Evolutionary conservation across 140 eudicot genomes (phyloP), one percentile per base, ranked within the genome.

Genomic region (Erigeron philadelphicus): DNA sequence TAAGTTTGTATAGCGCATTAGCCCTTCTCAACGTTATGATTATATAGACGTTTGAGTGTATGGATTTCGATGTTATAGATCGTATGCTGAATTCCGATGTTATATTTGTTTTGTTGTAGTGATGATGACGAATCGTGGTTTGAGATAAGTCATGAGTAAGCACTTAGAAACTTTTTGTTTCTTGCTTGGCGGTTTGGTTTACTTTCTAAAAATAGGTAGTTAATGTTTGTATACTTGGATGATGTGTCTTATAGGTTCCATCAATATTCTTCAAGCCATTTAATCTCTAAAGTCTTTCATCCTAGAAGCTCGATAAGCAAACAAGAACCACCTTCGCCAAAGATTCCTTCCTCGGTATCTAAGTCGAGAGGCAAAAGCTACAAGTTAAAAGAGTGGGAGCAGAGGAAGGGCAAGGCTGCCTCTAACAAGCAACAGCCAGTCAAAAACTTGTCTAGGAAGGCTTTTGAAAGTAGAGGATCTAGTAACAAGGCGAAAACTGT

Each of bases 301-400:
- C 50, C 81, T 35, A 73, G 59, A 66, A 73, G 70, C 61, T 53
- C 72, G 42, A 70, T 45, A 57, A 72, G 38, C 65, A 9, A 72
- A 16, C 70, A 68, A 62, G 92, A 65, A 74, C 77, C 84, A 44
- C 66, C 75, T 67, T 88, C 92, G 42, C 86, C 95, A 58, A 72
- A 83, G 61, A 81, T 85, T 64, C 95, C 89, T 68, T 54, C 86
- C 44, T 85, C 84, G 10, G 93, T 88, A 44, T 88, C 93, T 71
- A 88, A 67, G 63, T 85, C 89, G 15, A 79, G 96, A 81, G 93
- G 96, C 72, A 88, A 69, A 70, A 70, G 59, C 59, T 83, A 72
- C 70, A 85, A 67, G 75, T 75, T 66, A 55, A 79, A 50, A 74
- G 61, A 74, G 18, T 71, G 85, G 85, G 81, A 71, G 65, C 73